Conservation (phyloP, 176 grass and related monocot species). For the Avena eriantha region DNA sequence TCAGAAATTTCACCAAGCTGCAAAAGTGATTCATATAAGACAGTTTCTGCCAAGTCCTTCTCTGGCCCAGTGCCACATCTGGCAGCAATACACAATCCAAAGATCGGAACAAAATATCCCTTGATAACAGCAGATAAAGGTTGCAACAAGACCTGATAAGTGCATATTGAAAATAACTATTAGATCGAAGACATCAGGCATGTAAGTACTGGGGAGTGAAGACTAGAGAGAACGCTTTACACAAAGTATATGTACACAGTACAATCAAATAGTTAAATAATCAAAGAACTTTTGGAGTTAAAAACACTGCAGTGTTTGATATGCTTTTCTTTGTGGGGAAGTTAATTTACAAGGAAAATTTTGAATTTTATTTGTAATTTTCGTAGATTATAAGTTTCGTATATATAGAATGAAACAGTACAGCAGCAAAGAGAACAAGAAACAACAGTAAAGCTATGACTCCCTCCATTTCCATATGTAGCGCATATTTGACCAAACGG, state of each 20-base stretch:
- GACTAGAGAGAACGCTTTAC: constrained; percentile 13
- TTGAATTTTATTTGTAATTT: constrained; percentile 10
- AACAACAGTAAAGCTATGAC: background rate
- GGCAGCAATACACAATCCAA: constrained; percentile 76
- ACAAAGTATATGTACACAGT: constrained; percentile 24
- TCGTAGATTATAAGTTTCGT: background rate
- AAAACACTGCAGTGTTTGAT: constrained; percentile 26
- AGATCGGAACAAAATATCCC: constrained; percentile 87
- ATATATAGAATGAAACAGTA: constrained; percentile 7
- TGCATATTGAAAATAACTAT: constrained; percentile 31
- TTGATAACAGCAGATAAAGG: constrained; percentile 76
- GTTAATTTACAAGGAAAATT: constrained; percentile 9
- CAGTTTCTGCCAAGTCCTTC: constrained; percentile 74
- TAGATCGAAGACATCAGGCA: background rate
- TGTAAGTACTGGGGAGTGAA: background rate
- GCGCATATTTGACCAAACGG: background rate
- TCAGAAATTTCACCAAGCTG: constrained; percentile 86
- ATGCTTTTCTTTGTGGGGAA: constrained; percentile 22
- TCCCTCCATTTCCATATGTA: background rate
- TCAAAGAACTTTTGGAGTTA: constrained; percentile 26
- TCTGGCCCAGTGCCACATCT: constrained; percentile 65
- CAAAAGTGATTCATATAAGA: constrained; percentile 77
- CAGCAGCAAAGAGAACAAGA: constrained; percentile 20
- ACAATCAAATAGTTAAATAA: constrained; percentile 28
- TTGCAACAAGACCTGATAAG: constrained; percentile 67